phyloP scores from a whole-genome alignment of 768 basidiomycete genomes.

The Chalciporus piperatus region DNA sequence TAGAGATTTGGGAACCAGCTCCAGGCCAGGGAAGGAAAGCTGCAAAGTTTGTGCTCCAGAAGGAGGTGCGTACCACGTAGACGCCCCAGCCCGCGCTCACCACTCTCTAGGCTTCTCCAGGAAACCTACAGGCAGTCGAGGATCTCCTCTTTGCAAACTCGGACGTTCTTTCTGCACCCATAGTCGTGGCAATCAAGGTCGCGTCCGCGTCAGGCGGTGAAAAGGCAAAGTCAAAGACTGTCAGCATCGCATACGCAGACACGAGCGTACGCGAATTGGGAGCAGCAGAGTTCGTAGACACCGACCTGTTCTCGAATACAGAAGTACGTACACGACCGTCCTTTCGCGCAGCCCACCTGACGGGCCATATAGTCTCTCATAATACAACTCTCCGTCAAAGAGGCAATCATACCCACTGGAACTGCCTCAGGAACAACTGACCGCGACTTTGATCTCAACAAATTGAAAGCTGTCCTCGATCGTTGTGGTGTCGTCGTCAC shows the following conservation, averaged over 20 bases:
- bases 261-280: constrained; percentile 83
- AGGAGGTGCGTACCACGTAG: constrained; percentile 53
- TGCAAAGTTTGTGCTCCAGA: constrained; percentile 72
- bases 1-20: constrained; percentile 88
- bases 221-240: constrained; percentile 62
- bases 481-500: constrained; percentile 89
- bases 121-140: constrained; percentile 70
- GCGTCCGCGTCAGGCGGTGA: constrained; percentile 49
- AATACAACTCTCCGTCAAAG: constrained; percentile 97
- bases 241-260: constrained; percentile 92
- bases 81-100: constrained; percentile 3
- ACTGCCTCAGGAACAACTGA: constrained; percentile 69
- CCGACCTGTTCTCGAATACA: constrained; percentile 92
- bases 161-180: constrained; percentile 79
- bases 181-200: constrained; percentile 87
- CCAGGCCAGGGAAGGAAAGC: constrained; percentile 72
- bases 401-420: constrained; percentile 82
- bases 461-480: constrained; percentile 82
- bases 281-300: constrained; percentile 89
- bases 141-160: constrained; percentile 81
- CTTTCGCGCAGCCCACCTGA: not conserved
- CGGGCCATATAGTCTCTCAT: constrained; percentile 66
- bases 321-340: constrained; percentile 55
- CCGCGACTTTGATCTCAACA: constrained; percentile 84
- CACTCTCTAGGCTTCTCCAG: constrained; percentile 63